Evolutionary conservation across 2,329 filamentous ascomycete genomes (phyloP).

Genomic region (Pseudocercospora fijiensis): DNA sequence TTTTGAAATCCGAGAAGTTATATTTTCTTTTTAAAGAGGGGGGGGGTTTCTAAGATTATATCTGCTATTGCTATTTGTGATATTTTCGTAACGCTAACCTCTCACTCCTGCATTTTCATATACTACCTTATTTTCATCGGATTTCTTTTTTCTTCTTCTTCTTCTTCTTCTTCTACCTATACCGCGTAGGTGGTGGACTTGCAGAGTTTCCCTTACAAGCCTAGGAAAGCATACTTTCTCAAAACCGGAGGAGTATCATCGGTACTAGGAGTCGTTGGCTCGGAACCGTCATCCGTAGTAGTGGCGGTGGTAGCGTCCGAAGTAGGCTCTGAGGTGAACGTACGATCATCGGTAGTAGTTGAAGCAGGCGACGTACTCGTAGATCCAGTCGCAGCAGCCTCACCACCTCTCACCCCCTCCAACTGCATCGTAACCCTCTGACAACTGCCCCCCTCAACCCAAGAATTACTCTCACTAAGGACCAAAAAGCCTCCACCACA

Average conservation of each 20-base stretch:
- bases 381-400: not conserved
- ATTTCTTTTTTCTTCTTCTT: too few species aligned
- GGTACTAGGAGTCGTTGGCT: not conserved
- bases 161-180: not conserved
- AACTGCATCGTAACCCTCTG: not conserved
- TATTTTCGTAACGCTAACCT: too few species aligned
- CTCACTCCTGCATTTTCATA: too few species aligned
- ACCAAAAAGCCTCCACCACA: not conserved
- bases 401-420: not conserved
- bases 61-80: too few species aligned
- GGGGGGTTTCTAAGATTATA: too few species aligned
- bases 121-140: too few species aligned
- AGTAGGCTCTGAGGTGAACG: not conserved
- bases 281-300: not conserved
- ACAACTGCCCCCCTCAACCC: not conserved
- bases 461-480: not conserved
- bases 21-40: too few species aligned
- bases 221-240: not conserved
- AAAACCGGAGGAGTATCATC: not conserved
- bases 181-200: too few species aligned
- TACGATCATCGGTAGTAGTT: not conserved
- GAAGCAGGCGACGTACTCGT: not conserved
- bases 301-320: not conserved
- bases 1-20: too few species aligned
- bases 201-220: too few species aligned